Percentiles rank a stretch among this genome's conserved stretches.
Evolutionary conservation across 352 stramenopile genomes (phyloP).

Genomic region (Pythium chondricola): DNA sequence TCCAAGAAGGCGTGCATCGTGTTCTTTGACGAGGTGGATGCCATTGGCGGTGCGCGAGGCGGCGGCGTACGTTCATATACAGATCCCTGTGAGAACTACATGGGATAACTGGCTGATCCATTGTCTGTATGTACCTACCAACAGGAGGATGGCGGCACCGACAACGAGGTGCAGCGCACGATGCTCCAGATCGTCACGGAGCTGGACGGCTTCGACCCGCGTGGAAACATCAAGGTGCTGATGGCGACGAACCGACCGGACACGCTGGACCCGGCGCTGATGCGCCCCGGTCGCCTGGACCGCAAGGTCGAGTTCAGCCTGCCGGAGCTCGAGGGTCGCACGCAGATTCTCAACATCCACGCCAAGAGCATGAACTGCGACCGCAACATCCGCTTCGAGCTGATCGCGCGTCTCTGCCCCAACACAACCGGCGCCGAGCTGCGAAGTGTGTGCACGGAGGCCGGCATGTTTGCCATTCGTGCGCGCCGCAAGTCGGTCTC

Average conservation of each 20-base stretch:
- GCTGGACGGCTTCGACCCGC: constrained; percentile 98
- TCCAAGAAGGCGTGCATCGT: constrained; percentile 98
- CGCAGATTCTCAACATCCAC: constrained; percentile 99
- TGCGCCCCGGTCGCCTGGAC: constrained; percentile 95
- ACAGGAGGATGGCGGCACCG: constrained; percentile 90
- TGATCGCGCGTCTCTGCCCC: constrained; percentile 96
- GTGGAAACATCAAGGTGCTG: constrained; percentile 99
- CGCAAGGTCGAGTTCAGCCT: constrained; percentile 99
- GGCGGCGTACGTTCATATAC: constrained; percentile 30
- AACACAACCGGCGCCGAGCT: constrained; percentile 99
- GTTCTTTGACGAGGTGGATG: constrained; percentile 99
- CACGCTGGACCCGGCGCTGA: constrained; percentile 94
- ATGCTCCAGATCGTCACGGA: constrained; percentile 99
- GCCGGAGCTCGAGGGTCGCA: constrained; percentile 96
- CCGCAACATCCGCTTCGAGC: constrained; percentile 98
- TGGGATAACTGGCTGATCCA: no score
- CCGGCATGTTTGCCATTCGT: constrained; percentile 98
- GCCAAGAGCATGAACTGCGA: constrained; percentile 99
- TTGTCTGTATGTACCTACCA: no score
- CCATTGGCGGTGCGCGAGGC: constrained; percentile 92
- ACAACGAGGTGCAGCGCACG: constrained; percentile 99
- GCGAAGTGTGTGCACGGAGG: constrained; percentile 97
- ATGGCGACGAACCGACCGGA: constrained; percentile 98
- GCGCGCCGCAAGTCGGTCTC: constrained; percentile 97
- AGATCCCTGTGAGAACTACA: no score